Evolutionary conservation across 257 asterid species (phyloP), one percentile per base, ranked within the genome.

Genomic region (Lavandula angustifolia): DNA sequence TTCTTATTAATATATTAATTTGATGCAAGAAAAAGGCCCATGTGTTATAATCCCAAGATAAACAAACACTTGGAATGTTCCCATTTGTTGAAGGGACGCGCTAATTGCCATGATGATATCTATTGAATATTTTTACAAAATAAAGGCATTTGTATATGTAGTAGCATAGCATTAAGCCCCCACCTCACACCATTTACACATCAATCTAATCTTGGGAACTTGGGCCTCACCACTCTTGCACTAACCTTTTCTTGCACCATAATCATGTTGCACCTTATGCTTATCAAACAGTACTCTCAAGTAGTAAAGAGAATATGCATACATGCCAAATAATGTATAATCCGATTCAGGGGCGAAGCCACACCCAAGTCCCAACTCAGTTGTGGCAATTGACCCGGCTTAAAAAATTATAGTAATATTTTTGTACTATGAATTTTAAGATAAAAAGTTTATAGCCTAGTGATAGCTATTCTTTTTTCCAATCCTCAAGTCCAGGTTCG

Each of bases 161-260:
- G 12, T 13, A 3, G 9, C 14, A 56, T 33, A 34, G 49, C 16
- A 43, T 48, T 16, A 73, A 74, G 70, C 66, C 69, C 82, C 75
- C 81, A 66, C 80, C 31, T 67, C 65, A 58, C 57, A 16, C 59
- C 22, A 34, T 60, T 5, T 31, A 52, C 7, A 6, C 66, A 78
- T 82, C 80, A 73, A 83, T 85, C 94, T 18, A 59, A 75, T 88
- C 75, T 85, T 89, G 68, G 97, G 91, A 79, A 89, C 77, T 87
- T 85, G 94, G 94, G 86, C 88, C 95, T 88, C 92, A 70, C 89
- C 78, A 75, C 87, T 69, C 70, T 67, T 55, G 34, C 64, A 54
- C 69, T 62, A 60, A 48, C 64, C 74, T 74, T 74, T 74, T 73
- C 71, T 60, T 68, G 41, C 74, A 43, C 76, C 77, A 69, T 49